phyloP scores from a whole-genome alignment of 2,329 filamentous ascomycete species.

The Paraphaeosphaeria minitans region DNA sequence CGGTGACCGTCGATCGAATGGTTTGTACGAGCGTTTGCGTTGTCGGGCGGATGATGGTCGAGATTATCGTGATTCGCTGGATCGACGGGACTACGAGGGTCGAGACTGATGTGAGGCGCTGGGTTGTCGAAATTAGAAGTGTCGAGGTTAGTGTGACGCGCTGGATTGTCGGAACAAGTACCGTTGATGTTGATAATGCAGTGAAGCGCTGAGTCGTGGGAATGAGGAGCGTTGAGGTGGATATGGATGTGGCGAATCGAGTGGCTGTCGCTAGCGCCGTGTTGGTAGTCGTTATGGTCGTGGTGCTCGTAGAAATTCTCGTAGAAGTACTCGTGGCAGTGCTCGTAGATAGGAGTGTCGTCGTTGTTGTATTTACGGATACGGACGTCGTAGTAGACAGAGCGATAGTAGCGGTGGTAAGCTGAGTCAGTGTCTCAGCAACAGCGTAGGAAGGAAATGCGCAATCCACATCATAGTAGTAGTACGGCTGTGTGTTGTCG shows the following conservation, averaged over 20 bases:
- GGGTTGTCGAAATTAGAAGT: neutral
- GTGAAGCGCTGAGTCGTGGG: neutral
- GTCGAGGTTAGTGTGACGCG: neutral
- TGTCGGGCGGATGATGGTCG: neutral
- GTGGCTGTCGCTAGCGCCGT: neutral
- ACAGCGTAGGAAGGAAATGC: conserved; percentile 19
- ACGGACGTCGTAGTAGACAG: conserved; percentile 6
- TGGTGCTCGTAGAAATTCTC: neutral
- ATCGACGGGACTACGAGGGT: neutral
- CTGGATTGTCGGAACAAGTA: neutral
- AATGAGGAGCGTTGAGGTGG: neutral
- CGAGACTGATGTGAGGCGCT: neutral
- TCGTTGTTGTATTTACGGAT: neutral
- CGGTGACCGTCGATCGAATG: neutral
- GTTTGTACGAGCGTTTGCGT: neutral
- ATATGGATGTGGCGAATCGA: neutral
- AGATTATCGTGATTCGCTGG: neutral
- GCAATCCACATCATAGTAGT: conserved; percentile 27
- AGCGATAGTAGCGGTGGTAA: neutral
- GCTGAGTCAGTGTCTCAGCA: neutral
- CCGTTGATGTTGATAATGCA: neutral
- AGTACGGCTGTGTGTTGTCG: conserved; percentile 21
- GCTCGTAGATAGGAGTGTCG: neutral
- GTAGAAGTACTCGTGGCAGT: too few species aligned
- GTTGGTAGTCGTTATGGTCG: neutral